A percentile compares a stretch with the other conserved stretches of the same genome.
These are phyloP conservation scores for Candida buenavistaensis DNA, from an alignment of 1,139 yeast genomes.

Conservation along the genomic window DNA sequence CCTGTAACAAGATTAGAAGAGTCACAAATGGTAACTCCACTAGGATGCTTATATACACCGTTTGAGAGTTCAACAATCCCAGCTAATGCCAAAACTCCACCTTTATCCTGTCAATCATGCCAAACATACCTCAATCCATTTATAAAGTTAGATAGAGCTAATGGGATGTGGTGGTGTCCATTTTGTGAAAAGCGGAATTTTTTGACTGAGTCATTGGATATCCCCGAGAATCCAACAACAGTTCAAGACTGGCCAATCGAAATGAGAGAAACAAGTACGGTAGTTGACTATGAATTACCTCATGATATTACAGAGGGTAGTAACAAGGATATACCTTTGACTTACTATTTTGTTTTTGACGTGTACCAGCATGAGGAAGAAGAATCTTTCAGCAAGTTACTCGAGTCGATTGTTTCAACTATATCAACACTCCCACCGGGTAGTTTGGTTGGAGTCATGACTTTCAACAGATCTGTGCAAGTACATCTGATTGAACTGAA, in stretches of 20 bases:
- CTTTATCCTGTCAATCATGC: slow-evolving; percentile 30
- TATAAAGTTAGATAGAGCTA: slow-evolving; percentile 29
- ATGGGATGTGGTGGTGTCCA: slow-evolving; percentile 44
- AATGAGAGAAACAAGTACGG: slow-evolving; percentile 23
- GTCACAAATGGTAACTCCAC: slow-evolving; percentile 32
- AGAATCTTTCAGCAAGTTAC: slow-evolving; percentile 19
- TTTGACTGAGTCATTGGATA: slow-evolving; percentile 21
- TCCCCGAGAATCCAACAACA: slow-evolving; percentile 18
- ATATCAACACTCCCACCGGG: slow-evolving; percentile 23
- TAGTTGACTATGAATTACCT: slow-evolving; percentile 31
- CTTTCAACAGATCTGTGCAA: slow-evolving; percentile 30
- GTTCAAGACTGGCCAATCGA: slow-evolving; percentile 29
- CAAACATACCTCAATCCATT: slow-evolving; percentile 29
- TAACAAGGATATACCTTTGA: slow-evolving; percentile 12
- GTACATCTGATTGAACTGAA: slow-evolving; percentile 20
- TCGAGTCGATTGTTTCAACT: slow-evolving; percentile 16
- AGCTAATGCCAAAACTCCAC: slow-evolving; percentile 9
- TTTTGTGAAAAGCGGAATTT: slow-evolving; percentile 29
- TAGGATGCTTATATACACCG: slow-evolving; percentile 42
- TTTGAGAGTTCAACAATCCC: slow-evolving; percentile 13
- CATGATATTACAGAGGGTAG: slow-evolving; percentile 18
- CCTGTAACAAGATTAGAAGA: slow-evolving; percentile 42
- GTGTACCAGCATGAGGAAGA: slow-evolving; percentile 29
- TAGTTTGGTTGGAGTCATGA: slow-evolving; percentile 24
- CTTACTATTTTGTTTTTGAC: slow-evolving; percentile 30